These are phyloP conservation scores for Coccomyxa subellipsoidea DNA, from an alignment of 163 green algal species.

Conservation along the genomic window DNA sequence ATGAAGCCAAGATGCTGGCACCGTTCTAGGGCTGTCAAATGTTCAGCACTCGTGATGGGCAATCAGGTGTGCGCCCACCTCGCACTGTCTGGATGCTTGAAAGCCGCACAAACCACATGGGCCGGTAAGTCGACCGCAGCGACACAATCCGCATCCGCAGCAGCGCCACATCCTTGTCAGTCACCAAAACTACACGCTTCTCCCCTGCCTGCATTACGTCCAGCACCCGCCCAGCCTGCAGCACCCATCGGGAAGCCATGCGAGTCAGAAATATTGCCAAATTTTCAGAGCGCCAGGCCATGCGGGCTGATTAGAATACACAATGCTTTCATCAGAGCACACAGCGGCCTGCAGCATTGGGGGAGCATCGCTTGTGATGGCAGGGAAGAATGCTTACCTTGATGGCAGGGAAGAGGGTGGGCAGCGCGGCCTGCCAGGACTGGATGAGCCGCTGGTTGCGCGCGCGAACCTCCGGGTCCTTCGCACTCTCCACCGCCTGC, in stretches of 20 bases:
- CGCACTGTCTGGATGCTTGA: constrained; percentile 44
- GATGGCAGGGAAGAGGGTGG: constrained; percentile 48
- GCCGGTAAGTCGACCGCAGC: constrained; percentile 36
- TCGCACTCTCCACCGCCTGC: constrained; percentile 22
- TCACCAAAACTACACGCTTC: constrained; percentile 70
- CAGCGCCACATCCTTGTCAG: constrained; percentile 65
- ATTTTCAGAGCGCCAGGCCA: too few relatives aligned
- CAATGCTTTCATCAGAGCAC: too few relatives aligned
- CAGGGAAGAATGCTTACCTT: not conserved
- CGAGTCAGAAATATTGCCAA: too few relatives aligned
- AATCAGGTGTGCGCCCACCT: constrained; percentile 14
- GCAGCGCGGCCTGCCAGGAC: constrained; percentile 56
- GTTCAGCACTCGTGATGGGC: not conserved
- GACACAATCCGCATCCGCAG: constrained; percentile 20
- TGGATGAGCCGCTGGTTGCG: constrained; percentile 31
- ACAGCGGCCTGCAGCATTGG: not conserved
- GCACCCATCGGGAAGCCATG: not conserved
- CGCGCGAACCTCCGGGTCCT: constrained; percentile 21
- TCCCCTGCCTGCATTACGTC: constrained; percentile 63
- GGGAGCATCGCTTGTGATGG: not conserved
- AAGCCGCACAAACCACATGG: constrained; percentile 46
- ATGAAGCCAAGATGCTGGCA: too few relatives aligned
- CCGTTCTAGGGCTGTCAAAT: not conserved
- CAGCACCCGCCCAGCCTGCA: constrained; percentile 26
- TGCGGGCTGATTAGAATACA: too few relatives aligned